phyloP scores from a whole-genome alignment of 1,139 yeast genomes.

The Saccharomyces hybrid region DNA sequence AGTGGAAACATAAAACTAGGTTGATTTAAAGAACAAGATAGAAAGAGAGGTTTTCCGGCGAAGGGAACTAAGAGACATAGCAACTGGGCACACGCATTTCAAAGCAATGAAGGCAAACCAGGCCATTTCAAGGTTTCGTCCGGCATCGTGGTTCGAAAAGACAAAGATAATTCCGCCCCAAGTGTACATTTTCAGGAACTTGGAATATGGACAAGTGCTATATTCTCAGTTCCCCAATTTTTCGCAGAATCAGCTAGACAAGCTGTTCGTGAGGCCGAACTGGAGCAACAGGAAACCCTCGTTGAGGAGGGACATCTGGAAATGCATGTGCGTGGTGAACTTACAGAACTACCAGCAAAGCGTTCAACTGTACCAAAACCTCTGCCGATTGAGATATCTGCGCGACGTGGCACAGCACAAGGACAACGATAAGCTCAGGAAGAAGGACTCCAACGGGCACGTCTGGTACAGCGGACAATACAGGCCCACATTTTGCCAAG shows the following conservation, averaged over 20 bases:
- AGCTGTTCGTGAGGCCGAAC: conserved; percentile 65
- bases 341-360: conserved; percentile 59
- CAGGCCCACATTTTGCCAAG: conserved; percentile 86
- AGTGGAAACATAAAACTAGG: background rate
- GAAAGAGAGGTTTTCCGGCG: background rate
- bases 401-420: conserved; percentile 56
- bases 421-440: conserved; percentile 62
- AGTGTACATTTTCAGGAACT: conserved; percentile 72
- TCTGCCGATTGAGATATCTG: conserved; percentile 63
- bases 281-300: conserved; percentile 81
- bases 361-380: conserved; percentile 63
- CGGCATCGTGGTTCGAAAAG: conserved; percentile 44
- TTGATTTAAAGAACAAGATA: background rate
- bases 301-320: conserved; percentile 81
- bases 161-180: conserved; percentile 63
- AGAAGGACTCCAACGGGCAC: conserved; percentile 67
- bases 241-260: conserved; percentile 59
- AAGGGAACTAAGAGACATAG: background rate
- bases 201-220: conserved; percentile 81
- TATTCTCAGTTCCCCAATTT: conserved; percentile 76
- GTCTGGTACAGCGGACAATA: conserved; percentile 81
- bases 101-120: conserved; percentile 6
- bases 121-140: conserved; percentile 32
- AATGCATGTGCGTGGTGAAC: conserved; percentile 80
- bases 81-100: background rate